Conservation (phyloP, 352 stramenopile species). For the Phytophthora lateralis region DNA sequence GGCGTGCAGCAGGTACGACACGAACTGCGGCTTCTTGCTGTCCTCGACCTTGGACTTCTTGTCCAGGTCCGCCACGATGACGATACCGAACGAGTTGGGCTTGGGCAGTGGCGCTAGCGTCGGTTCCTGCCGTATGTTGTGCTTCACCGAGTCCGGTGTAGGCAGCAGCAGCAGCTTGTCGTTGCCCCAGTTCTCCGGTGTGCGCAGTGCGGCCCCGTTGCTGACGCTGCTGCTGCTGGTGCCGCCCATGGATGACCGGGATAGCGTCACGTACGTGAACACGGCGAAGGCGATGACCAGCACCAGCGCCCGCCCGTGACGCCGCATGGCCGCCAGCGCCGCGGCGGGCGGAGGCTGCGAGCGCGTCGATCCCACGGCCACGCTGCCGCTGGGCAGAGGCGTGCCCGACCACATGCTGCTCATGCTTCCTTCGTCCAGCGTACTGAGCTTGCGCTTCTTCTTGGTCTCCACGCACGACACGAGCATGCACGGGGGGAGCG, state of each 20-base stretch:
- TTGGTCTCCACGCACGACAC: conserved; percentile 48
- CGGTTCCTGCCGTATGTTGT: conserved; percentile 41
- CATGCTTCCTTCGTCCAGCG: conserved; percentile 41
- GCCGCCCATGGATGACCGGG: conserved; percentile 43
- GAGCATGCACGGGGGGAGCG: conserved; percentile 36
- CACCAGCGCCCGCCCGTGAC: conserved; percentile 53
- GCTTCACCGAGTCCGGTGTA: conserved; percentile 9
- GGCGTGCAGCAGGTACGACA: conserved; percentile 92
- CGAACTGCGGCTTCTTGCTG: conserved; percentile 91
- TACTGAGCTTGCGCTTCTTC: conserved; percentile 88
- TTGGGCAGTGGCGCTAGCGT: conserved; percentile 34
- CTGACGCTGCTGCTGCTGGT: conserved; percentile 15
- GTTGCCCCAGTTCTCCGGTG: conserved; percentile 35
- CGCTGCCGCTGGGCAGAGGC: conserved; percentile 25
- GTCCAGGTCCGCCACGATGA: conserved; percentile 96
- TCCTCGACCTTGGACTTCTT: conserved; percentile 90
- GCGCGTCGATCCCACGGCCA: conserved; percentile 24
- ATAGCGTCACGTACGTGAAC: conserved; percentile 72
- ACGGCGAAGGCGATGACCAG: conserved; percentile 53
- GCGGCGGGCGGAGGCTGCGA: conserved; percentile 35
- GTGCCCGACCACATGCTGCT: conserved; percentile 57
- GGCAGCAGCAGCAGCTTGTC: conserved; percentile 25
- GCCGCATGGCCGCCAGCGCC: conserved; percentile 46
- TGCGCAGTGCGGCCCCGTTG: conserved; percentile 18
- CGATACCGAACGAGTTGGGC: conserved; percentile 84